These are phyloP conservation scores for Tetrahymena elliotti DNA, from an alignment of 73 alveolate species.

Conservation along the genomic window DNA sequence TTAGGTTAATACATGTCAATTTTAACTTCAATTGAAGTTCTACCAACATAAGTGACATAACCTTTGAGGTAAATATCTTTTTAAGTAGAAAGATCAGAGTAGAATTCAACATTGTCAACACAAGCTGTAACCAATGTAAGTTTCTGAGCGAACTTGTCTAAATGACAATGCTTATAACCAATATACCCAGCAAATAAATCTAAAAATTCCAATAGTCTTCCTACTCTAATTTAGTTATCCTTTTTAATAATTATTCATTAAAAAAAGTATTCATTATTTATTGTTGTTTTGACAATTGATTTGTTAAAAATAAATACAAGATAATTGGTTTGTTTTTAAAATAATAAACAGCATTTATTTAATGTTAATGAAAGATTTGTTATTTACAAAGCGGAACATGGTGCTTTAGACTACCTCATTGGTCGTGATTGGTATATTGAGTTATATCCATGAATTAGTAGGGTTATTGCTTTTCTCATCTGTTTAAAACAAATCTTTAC, in stretches of 20 bases:
- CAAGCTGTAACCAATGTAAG: slow-evolving; percentile 17
- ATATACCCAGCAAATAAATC: slow-evolving; percentile 17
- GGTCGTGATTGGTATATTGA: background rate
- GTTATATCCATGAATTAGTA: background rate
- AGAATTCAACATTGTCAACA: slow-evolving; percentile 14
- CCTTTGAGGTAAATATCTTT: slow-evolving; percentile 13
- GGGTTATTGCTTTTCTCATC: background rate
- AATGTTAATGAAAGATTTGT: background rate
- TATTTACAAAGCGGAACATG: background rate
- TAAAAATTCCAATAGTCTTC: slow-evolving; percentile 18
- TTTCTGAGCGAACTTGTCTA: background rate
- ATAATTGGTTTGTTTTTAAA: no score
- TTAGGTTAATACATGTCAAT: slow-evolving; percentile 7
- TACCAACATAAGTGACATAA: slow-evolving; percentile 38
- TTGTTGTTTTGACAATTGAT: background rate
- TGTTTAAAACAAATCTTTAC: background rate
- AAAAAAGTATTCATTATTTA: background rate
- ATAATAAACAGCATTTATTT: background rate
- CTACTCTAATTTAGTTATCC: slow-evolving; percentile 22
- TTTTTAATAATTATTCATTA: background rate
- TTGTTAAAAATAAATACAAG: no score
- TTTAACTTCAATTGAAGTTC: slow-evolving; percentile 23
- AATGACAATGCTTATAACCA: background rate
- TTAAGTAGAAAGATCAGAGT: background rate
- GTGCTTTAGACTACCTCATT: background rate